Evolutionary conservation across 345 rosid genomes (phyloP).

Genomic region (Lepidium didymum): DNA sequence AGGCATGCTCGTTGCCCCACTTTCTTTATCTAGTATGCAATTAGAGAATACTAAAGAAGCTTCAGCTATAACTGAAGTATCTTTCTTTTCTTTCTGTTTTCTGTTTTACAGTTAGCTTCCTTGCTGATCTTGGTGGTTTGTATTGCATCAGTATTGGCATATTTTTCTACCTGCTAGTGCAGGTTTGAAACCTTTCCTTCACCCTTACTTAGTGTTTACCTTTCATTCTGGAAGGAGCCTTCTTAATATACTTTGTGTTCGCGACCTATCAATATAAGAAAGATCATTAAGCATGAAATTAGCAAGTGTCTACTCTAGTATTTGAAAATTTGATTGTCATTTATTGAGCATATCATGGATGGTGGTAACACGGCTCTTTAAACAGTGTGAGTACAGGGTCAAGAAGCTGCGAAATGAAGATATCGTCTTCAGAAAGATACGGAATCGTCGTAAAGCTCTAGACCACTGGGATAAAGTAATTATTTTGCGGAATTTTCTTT

Average conservation of each 20-base stretch:
- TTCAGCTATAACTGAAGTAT: neutral
- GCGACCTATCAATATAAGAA: neutral
- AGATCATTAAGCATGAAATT: neutral
- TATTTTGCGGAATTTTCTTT: conserved; percentile 4
- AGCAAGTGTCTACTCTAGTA: neutral
- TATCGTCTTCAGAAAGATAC: conserved; percentile 49
- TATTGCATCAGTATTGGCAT: conserved; percentile 90
- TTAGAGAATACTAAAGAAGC: conserved; percentile 1
- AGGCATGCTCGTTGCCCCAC: neutral
- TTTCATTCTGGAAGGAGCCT: neutral
- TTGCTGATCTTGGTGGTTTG: conserved; percentile 97
- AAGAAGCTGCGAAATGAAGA: conserved; percentile 85
- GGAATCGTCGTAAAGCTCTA: conserved; percentile 72
- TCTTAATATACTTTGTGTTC: neutral
- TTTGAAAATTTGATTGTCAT: neutral
- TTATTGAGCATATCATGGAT: neutral
- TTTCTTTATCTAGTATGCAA: conserved; percentile 8
- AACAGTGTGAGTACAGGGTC: conserved; percentile 74
- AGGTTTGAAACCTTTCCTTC: conserved; percentile 42
- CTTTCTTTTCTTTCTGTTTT: neutral
- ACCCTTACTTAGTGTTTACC: neutral
- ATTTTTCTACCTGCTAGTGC: conserved; percentile 85
- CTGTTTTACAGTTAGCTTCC: conserved; percentile 78
- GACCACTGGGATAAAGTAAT: conserved; percentile 81
- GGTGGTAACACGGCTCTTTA: conserved; percentile 19